Evolutionary conservation across 2,329 filamentous ascomycete species (phyloP), one percentile per base, ranked within the genome.

Genomic region (Alternaria infectoria): DNA sequence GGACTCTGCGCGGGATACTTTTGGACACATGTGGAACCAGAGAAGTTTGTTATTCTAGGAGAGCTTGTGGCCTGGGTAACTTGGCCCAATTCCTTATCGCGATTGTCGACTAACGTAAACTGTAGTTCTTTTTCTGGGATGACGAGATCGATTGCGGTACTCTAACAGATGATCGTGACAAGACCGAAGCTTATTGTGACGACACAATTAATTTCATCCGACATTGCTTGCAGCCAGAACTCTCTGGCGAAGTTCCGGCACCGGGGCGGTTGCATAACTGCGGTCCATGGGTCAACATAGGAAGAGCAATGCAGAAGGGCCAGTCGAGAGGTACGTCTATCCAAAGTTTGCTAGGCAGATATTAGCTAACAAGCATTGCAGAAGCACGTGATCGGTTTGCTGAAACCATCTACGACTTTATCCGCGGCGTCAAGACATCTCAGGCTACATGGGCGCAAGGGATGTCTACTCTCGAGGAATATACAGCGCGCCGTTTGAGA

Each of bases 51-150:
- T 1, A 28, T 64, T 6, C 26, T 64, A 19, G 61, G 58, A 13
- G 58, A 61, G 32, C 23, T 64, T n/a, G 54, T 64, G 4, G 61
- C 61, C 21, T 64, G 58, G 52, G 61, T 64, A 54, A n/a, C 25
- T 26, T 6, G 6, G 2, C 19, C 6, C 6, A 3, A 15, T 10
- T 10, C 36, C 6, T 23, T 23, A 25, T 10, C 6, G 8, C 3
- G 3, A 32, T 23, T 4, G 21, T 10, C 26, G 21, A 17, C 61
- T 64, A 12, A 64, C n/a, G 7, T 7, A 10, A 43, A 11, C 5
- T 2, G 2, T 19, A 62, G 62, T 62, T 65, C 46, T 65, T 65
- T 25, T 65, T 65, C 26, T 65, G 62, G 62, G 62, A 65, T 23
- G 62, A 65, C 36, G 62, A 65, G 7, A 65, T 65, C 25, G 62